phyloP scores from a whole-genome alignment of 495 filamentous ascomycete genomes.

The Aspergillus affinis region DNA sequence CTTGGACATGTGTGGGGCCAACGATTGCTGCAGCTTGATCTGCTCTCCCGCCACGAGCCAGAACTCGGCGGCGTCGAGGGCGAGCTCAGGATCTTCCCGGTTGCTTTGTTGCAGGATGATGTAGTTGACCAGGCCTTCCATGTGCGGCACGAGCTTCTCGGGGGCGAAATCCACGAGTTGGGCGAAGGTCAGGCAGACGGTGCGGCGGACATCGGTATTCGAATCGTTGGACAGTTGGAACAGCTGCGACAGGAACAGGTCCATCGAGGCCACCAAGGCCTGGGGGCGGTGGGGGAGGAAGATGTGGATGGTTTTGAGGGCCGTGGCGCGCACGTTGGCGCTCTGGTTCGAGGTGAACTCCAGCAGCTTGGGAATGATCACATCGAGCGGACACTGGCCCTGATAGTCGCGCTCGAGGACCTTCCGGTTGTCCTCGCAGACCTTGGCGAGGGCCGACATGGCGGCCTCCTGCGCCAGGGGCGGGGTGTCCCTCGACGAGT shows the following conservation, averaged over 20 bases:
- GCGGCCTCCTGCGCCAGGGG: slow-evolving; percentile 82
- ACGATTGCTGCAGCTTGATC: slow-evolving; percentile 64
- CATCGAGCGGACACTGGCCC: slow-evolving; percentile 79
- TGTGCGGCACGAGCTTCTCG: slow-evolving; percentile 84
- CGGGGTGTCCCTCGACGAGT: slow-evolving; percentile 64
- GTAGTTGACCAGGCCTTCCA: slow-evolving; percentile 87
- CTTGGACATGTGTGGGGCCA: slow-evolving; percentile 76
- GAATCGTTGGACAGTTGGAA: slow-evolving; percentile 77
- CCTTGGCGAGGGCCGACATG: slow-evolving; percentile 88
- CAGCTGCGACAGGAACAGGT: slow-evolving; percentile 74
- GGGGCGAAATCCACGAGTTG: slow-evolving; percentile 88
- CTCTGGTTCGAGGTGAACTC: slow-evolving; percentile 75
- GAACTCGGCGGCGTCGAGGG: slow-evolving; percentile 94
- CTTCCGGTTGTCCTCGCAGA: slow-evolving; percentile 94
- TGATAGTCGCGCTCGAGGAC: slow-evolving; percentile 82
- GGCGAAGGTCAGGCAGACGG: slow-evolving; percentile 91
- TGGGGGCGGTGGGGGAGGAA: slow-evolving; percentile 83
- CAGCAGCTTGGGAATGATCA: slow-evolving; percentile 89
- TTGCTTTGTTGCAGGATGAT: slow-evolving; percentile 86
- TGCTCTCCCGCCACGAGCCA: slow-evolving; percentile 95
- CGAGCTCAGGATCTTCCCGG: slow-evolving; percentile 81
- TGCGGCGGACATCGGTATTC: slow-evolving; percentile 75
- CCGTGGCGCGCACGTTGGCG: slow-evolving; percentile 71
- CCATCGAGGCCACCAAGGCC: slow-evolving; percentile 71
- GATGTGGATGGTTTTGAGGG: slow-evolving; percentile 82